Base-by-base conservation (phyloP, 2,329 filamentous ascomycete genomes). In the Cytospora piceae region DNA sequence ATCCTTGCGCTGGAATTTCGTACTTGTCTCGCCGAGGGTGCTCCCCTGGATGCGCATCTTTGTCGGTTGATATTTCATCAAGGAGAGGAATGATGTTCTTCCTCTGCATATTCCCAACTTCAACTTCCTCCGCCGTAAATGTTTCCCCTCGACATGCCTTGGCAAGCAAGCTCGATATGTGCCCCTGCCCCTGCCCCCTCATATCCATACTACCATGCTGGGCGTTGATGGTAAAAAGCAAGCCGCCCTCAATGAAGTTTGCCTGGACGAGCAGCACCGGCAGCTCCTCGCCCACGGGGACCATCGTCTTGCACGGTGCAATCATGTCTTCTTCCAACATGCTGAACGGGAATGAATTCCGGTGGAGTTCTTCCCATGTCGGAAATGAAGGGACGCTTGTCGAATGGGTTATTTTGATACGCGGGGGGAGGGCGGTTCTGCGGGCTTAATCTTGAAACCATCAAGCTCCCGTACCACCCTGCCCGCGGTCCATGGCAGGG, bases 131-230 rank as follows among this genome's bases (percentile, higher is more conserved):
- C 0, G 67, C 51, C 0, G 80, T 82, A 69, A 84, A 85, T 0
- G 66, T n/a, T 34, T 82, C 79, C 1, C 74, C 71, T 0, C 71
- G 72, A 62, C 83, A 85, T 0, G 82, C 83, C 63, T 84, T 84
- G 0, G 79, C 77, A 7, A 87, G 73, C 1, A 83, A 77, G 3
- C 72, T 65, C 20, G 85, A 82, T 20, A 84, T 67, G 27, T 79
- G 75, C 3, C 74, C 81, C 68, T 82, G 79, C 1, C 83, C 81
- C 68, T 82, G 79, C 1, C 83, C 84, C 0, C 76, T 77, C 73
- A 83, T 81, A 63, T 87, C 85, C 77, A 85, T 82, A 0, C 75
- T 72, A 7, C 77, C 76, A 68, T 87, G 85, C 29, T 84, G 78
- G 9, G 75, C 78, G 32, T 77, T 77, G 29, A 85, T 74, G 3